Evolutionary conservation across 1,284 basidiomycete species (phyloP).

Genomic region (Cronartium quercuum): DNA sequence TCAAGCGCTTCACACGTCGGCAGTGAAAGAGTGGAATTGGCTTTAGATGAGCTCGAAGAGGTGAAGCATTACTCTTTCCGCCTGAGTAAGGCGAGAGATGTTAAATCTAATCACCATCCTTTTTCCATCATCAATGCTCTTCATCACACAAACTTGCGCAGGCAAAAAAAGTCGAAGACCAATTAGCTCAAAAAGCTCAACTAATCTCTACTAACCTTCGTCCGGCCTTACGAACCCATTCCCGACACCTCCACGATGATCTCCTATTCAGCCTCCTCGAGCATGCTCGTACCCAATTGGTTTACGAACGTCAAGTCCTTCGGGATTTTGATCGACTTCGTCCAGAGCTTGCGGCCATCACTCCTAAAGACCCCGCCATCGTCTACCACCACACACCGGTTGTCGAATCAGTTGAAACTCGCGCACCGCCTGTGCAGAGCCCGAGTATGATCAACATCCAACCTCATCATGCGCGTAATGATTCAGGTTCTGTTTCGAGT

Average conservation of each 20-base stretch:
- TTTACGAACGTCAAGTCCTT: constrained; percentile 80
- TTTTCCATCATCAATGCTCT: constrained; percentile 39
- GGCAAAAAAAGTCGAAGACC: constrained; percentile 79
- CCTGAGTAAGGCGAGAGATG: neutral
- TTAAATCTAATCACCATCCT: neutral
- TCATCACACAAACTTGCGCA: constrained; percentile 46
- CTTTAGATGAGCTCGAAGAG: constrained; percentile 87
- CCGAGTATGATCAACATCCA: neutral
- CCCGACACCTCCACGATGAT: constrained; percentile 76
- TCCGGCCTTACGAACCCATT: constrained; percentile 71
- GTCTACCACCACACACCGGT: constrained; percentile 42
- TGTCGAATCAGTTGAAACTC: neutral
- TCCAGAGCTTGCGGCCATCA: constrained; percentile 65
- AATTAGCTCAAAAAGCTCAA: constrained; percentile 69
- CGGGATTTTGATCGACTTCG: constrained; percentile 78
- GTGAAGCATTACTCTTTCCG: constrained; percentile 51
- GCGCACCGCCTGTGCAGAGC: neutral
- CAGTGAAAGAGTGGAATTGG: constrained; percentile 80
- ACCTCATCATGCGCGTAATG: no score
- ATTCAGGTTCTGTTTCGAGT: no score
- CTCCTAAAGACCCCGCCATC: constrained; percentile 41
- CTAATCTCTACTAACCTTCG: constrained; percentile 88
- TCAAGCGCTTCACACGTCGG: constrained; percentile 72
- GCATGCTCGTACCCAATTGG: constrained; percentile 77
- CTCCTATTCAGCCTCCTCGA: constrained; percentile 78